Base-by-base conservation (phyloP, 257 asterid genomes). In the Ilex asprella region DNA sequence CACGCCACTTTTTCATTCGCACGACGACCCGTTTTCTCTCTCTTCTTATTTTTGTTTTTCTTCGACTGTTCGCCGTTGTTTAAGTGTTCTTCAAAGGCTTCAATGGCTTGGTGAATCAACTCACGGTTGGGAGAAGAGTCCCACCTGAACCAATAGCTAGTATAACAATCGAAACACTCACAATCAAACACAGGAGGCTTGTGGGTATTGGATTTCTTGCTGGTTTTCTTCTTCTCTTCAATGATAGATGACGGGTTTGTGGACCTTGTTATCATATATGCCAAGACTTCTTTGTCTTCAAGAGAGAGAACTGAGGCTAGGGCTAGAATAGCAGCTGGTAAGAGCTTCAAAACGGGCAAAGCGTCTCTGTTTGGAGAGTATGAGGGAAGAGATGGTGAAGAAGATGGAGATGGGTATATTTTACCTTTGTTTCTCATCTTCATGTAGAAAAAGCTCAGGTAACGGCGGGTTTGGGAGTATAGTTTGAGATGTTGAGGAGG, bases 101-200 rank as follows among this genome's bases (percentile, higher is more conserved):
- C 96, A 57, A 89, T 89, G 14, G 82, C 95, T 11, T 79, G 85
- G 71, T 84, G 87, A 30, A 89, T 89, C 15, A 89, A 79, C 57
- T 89, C 93, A 6, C 89, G 84, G 76, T 84, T 84, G 11, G 93
- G 82, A 1, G 95, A 89, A 30, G 93, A 81, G 43, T 89, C 87
- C 96, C 96, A 89, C 35, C 81, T 65, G 49, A 67, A 68, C 96
- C 96, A 89, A 75, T 70, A 89, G 61, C 81, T 70, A 12, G 87
- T 88, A 73, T 88, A 88, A 39, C 94, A 88, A 66, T 73, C 81
- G 29, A 86, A 89, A 73, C 92, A 84, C 74, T 82, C 91, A 16
- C 93, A 86, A 68, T 82, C 83, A 58, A 86, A 84, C 10, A 66
- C 68, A 27, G 84, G 86, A 11, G 82, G 56, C 4, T 77, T 68